phyloP scores from a whole-genome alignment of 2,329 filamentous ascomycete genomes.

The Metarhizium guizhouense region DNA sequence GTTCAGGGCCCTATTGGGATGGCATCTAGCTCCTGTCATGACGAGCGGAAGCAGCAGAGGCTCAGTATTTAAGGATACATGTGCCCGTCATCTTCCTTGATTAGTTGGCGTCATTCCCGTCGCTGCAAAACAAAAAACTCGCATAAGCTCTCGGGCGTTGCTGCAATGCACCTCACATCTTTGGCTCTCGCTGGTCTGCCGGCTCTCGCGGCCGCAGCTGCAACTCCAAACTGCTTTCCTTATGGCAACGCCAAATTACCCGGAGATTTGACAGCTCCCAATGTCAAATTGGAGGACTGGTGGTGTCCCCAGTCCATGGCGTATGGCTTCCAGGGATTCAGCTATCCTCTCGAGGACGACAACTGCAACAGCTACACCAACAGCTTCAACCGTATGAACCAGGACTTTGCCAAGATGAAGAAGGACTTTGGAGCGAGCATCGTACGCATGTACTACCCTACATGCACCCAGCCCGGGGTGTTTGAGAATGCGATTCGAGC shows the following conservation, averaged over 20 bases:
- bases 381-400: slow-evolving; percentile 10
- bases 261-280: slow-evolving; percentile 5
- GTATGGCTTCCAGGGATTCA: slow-evolving; percentile 14
- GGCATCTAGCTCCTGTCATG: no score
- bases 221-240: background rate
- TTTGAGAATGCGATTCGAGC: slow-evolving; percentile 13
- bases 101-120: no score
- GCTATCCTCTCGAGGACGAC: slow-evolving; percentile 12
- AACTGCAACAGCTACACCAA: slow-evolving; percentile 9
- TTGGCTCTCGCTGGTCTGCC: background rate
- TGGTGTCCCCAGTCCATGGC: slow-evolving; percentile 13
- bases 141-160: no score
- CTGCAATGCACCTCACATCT: background rate
- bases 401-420: slow-evolving; percentile 13
- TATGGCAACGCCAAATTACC: slow-evolving; percentile 5
- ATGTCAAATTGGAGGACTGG: slow-evolving; percentile 9
- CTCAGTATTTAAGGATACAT: no score
- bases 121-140: no score
- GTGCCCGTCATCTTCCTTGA: no score
- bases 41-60: no score
- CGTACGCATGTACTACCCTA: slow-evolving; percentile 14
- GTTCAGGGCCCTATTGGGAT: no score
- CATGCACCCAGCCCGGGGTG: slow-evolving; percentile 9
- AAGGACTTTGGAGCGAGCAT: slow-evolving; percentile 12
- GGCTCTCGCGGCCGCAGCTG: background rate